A percentile compares a stretch with the other conserved stretches of the same genome.
phyloP scores from a whole-genome alignment of 805 yeast genomes.

The Barnettozyma vustinii region DNA sequence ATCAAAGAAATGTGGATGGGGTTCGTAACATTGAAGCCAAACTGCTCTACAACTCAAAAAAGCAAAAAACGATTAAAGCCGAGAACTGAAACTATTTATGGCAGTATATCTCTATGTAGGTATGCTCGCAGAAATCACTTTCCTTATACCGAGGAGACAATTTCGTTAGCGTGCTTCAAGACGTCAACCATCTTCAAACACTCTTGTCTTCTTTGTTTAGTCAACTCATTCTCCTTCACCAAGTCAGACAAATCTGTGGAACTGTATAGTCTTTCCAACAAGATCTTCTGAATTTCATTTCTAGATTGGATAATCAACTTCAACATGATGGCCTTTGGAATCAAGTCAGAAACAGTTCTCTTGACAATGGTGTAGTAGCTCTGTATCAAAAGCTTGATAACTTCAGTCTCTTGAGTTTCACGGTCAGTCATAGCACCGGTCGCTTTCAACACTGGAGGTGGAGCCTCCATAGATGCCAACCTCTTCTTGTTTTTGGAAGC shows the following conservation, averaged over 20 bases:
- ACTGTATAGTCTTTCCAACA: conserved; percentile 81
- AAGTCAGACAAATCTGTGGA: conserved; percentile 67
- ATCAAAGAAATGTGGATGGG: no score
- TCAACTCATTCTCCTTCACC: conserved; percentile 86
- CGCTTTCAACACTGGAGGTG: conserved; percentile 92
- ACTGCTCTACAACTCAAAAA: neutral
- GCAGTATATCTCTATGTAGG: neutral
- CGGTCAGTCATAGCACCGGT: conserved; percentile 88
- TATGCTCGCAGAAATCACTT: neutral
- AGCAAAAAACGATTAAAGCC: neutral
- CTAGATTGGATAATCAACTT: conserved; percentile 82
- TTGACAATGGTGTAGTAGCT: conserved; percentile 91
- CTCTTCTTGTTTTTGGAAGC: conserved; percentile 89
- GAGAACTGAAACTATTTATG: neutral
- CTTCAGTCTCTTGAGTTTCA: conserved; percentile 95
- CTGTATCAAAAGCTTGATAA: conserved; percentile 83
- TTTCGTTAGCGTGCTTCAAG: conserved; percentile 81
- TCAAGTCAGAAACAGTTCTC: conserved; percentile 86
- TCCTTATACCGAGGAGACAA: conserved; percentile 48
- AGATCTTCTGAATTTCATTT: conserved; percentile 83
- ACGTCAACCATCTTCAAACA: conserved; percentile 94
- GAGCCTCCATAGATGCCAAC: conserved; percentile 94
- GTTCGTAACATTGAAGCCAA: neutral
- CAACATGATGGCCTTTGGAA: conserved; percentile 94
- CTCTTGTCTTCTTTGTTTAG: conserved; percentile 92